Evolutionary conservation across 139 green algal genomes (phyloP), one percentile per base, ranked within the genome.

Genomic region (Asterochloris sp.): DNA sequence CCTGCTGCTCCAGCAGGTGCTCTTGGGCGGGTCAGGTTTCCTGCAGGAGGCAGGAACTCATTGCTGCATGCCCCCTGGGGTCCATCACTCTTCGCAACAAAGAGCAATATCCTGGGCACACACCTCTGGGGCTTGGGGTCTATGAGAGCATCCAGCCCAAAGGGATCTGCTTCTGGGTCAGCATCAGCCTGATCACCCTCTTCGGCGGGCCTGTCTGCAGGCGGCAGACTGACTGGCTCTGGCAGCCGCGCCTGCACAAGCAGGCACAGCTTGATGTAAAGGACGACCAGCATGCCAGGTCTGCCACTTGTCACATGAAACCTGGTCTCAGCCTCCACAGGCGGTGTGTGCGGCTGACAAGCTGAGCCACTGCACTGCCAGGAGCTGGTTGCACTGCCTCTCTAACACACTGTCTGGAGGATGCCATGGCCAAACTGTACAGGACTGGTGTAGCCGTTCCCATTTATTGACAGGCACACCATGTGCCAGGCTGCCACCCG

Each of bases 81-180:
- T 79, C 29, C 16, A 64, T 26, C 2, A 66, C 12, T 8, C 19
- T 71, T 21, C 66, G 21, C 66, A 71, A 71, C 2, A 71, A 26
- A 9, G 17, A 54, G 69, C 29, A 9, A 76, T 9, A 76, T 54
- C 38, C 38, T 54, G 38, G 38, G 38, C 38, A 54, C 12, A 28
- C 17, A 80, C 64, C 62, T 73, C 29, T 13, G 61, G n/a, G 21
- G 78, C 62, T 78, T 69, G 17, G 28, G 68, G 11, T 29, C 61
- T 17, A 90, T 73, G 15, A 91, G 82, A 0, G 82, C 69, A 62
- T 91, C 85, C 27, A 94, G 83, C 0, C 85, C 86, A 84, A 94
- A 94, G 27, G 91, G 91, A 74, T 94, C 91, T 6, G 82, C 83
- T 28, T 90, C 86, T 19, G 71, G 63, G 10, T 62, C 11, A 29